phyloP scores from a whole-genome alignment of 441 rosid species.

The Rhodomyrtus psidioides region DNA sequence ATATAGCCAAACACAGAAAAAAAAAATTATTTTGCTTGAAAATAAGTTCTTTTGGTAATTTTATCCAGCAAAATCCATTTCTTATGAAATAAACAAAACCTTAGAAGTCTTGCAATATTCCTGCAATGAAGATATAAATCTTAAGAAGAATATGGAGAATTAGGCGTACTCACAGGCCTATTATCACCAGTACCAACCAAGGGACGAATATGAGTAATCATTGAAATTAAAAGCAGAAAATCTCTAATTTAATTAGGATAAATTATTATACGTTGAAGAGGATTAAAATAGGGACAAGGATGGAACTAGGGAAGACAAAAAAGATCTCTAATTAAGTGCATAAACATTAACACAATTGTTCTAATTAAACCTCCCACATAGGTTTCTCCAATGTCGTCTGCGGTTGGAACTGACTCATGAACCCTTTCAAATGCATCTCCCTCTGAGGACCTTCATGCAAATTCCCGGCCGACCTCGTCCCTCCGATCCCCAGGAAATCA shows the following conservation, averaged over 20 bases:
- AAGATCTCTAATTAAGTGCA: neutral
- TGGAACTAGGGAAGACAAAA: neutral
- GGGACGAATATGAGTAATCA: neutral
- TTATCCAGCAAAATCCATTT: neutral
- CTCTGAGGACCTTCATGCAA: conserved; percentile 22
- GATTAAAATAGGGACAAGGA: neutral
- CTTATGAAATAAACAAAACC: neutral
- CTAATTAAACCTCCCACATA: conserved; percentile 29
- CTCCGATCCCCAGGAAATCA: conserved; percentile 57
- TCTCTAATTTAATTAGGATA: neutral
- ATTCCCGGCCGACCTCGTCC: conserved; percentile 17
- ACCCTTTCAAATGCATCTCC: neutral
- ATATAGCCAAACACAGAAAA: neutral
- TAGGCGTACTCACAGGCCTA: neutral
- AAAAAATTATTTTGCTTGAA: neutral
- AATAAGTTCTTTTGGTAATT: neutral
- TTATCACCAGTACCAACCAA: neutral
- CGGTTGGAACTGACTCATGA: conserved; percentile 29
- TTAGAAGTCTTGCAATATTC: neutral
- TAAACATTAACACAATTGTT: neutral
- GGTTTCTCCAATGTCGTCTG: conserved; percentile 24
- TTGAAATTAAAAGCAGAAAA: neutral
- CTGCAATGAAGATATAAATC: neutral
- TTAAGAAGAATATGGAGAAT: neutral
- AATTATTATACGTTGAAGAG: neutral